These are phyloP conservation scores for Aspergillus diversus DNA, from an alignment of 495 filamentous ascomycete genomes.

Conservation along the genomic window DNA sequence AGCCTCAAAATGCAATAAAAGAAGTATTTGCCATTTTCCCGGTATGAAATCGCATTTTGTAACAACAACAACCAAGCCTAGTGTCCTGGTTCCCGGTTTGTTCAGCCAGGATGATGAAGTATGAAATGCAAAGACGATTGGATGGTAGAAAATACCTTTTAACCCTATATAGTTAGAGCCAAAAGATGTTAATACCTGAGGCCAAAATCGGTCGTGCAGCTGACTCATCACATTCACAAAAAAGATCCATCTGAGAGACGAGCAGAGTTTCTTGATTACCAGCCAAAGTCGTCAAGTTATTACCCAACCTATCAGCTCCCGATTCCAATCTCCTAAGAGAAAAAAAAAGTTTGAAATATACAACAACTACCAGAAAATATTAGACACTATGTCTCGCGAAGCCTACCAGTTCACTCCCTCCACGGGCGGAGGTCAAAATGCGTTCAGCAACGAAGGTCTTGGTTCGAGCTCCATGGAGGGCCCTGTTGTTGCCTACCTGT, in stretches of 20 bases:
- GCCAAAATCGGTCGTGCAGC: neutral
- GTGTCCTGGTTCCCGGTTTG: no score
- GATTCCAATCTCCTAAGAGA: no score
- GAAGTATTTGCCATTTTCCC: no score
- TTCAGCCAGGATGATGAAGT: no score
- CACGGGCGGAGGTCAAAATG: slow-evolving; percentile 35
- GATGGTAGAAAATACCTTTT: neutral
- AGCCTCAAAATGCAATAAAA: no score
- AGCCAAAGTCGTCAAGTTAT: neutral
- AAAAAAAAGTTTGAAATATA: no score
- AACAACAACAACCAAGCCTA: no score
- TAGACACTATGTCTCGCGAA: slow-evolving; percentile 50
- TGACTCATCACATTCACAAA: neutral
- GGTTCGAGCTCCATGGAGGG: slow-evolving; percentile 36
- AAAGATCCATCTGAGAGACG: neutral
- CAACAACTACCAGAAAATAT: neutral
- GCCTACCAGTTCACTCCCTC: slow-evolving; percentile 52
- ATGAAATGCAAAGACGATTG: neutral
- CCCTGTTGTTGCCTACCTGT: slow-evolving; percentile 77
- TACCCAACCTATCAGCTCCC: neutral
- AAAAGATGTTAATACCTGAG: neutral
- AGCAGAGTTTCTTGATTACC: neutral
- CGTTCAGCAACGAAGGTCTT: slow-evolving; percentile 40
- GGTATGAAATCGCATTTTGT: no score
- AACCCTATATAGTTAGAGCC: slow-evolving; percentile 5